A percentile compares a stretch with the other conserved stretches of the same genome.
phyloP scores from a whole-genome alignment of 2,329 filamentous ascomycete genomes.

The Paracorniculantispora psalliotae region DNA sequence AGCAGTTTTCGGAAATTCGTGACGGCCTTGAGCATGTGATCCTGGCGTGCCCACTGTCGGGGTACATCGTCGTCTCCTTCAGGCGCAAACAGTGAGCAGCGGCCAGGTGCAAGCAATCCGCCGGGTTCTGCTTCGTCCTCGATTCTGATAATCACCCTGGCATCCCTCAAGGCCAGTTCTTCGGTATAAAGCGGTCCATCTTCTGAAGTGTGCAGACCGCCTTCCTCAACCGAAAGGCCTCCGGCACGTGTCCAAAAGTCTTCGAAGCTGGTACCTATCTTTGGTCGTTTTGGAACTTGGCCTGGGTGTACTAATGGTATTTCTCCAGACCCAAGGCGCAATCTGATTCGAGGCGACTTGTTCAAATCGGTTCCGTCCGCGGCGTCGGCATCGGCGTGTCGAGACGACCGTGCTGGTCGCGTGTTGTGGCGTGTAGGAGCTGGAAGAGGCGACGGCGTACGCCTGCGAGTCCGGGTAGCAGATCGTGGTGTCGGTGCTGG shows the following conservation, averaged over 20 bases:
- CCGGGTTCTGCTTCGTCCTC: constrained; percentile 70
- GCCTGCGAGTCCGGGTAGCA: constrained; percentile 33
- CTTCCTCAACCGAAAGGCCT: constrained; percentile 51
- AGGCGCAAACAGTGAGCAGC: constrained; percentile 67
- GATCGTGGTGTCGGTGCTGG: constrained; percentile 24
- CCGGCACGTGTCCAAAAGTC: constrained; percentile 52
- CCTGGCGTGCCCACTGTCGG: constrained; percentile 77
- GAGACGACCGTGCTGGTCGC: constrained; percentile 39
- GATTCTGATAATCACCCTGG: constrained; percentile 61
- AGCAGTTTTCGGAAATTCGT: constrained; percentile 77
- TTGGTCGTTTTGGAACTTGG: constrained; percentile 49
- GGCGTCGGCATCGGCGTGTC: constrained; percentile 28
- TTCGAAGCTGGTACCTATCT: constrained; percentile 49
- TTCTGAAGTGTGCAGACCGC: constrained; percentile 51
- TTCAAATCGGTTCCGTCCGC: constrained; percentile 19
- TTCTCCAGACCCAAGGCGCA: constrained; percentile 36
- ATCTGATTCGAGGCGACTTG: constrained; percentile 42
- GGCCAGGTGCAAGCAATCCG: constrained; percentile 65
- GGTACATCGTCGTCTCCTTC: constrained; percentile 69
- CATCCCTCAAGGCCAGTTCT: constrained; percentile 63
- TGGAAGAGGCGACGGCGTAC: constrained; percentile 37
- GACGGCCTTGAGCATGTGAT: constrained; percentile 77
- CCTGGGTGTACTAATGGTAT: constrained; percentile 58
- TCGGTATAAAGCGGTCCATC: constrained; percentile 54
- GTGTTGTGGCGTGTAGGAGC: constrained; percentile 35